Base-by-base conservation (phyloP, 257 asterid species). In the Forsythia suspensa region DNA sequence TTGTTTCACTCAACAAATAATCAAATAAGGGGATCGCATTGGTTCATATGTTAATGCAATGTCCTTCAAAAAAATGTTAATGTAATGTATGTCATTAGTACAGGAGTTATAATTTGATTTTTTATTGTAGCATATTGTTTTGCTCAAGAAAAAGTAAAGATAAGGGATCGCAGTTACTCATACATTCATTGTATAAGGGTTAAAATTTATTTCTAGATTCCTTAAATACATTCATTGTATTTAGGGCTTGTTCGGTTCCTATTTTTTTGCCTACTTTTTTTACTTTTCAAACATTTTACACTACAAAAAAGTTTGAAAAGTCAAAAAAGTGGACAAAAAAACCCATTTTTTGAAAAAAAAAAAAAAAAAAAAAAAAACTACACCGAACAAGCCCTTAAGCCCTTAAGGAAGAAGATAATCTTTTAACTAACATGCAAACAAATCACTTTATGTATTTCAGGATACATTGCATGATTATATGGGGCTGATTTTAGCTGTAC, bases 401-500 rank as follows among this genome's bases (percentile, higher is more conserved):
- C n/a, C n/a, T 63, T 21, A 24, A 29, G 40, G 70, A 63, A 63
- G 39, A 63, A 59, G 70, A 24, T 63, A 63, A 6, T 63, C 70
- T 40, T 29, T 29, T 63, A 59, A 72, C 43, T 81, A 37, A 63
- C 70, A 63, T 63, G 39, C 70, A 24, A 63, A 63, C 70, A 24
- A 18, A 29, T 63, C n/a, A 29, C 38, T 21, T 10, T 79, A 68
- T 82, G 68, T 77, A 44, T 73, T 81, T 85, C 91, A 96, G 99
- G 99, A 94, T 82, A 81, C 89, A 4, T 75, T 96, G 70, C 99
- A 92, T 57, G 99, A 90, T 70, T 89, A 96, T 81, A 83, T 96
- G 98, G 96, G 97, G 75, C 80, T 94, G 88, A 91, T 96, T 96
- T 86, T 92, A 80, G 89, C 96, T 44, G 91, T 86, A 66, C 97